phyloP scores from a whole-genome alignment of 2,329 filamentous ascomycete genomes.

The Pyrenophora graminea region DNA sequence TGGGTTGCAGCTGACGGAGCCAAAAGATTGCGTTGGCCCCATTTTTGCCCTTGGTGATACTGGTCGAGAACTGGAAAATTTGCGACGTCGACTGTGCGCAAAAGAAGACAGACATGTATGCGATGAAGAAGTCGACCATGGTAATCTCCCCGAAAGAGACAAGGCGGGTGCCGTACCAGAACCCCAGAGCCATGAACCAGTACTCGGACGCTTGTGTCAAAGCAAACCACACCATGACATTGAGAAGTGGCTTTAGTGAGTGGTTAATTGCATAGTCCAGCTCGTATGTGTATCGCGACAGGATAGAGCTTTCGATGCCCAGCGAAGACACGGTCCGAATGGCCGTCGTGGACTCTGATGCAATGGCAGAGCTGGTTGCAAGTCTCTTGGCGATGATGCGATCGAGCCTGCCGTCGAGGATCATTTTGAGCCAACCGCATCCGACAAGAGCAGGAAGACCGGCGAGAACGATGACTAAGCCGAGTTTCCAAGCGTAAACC shows the following conservation, averaged over 20 bases:
- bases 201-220: constrained; percentile 81
- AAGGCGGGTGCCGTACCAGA: constrained; percentile 63
- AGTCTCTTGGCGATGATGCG: constrained; percentile 61
- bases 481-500: constrained; percentile 20
- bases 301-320: constrained; percentile 66
- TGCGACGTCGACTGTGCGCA: constrained; percentile 40
- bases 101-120: constrained; percentile 1
- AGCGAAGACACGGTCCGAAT: constrained; percentile 89
- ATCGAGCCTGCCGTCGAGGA: constrained; percentile 57
- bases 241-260: constrained; percentile 14
- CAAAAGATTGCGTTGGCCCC: constrained; percentile 63
- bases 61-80: constrained; percentile 10
- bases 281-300: constrained; percentile 68
- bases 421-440: constrained; percentile 75
- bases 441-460: constrained; percentile 11
- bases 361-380: constrained; percentile 69
- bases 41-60: constrained; percentile 91
- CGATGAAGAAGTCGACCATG: constrained; percentile 72
- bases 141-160: constrained; percentile 55
- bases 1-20: constrained; percentile 41
- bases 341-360: constrained; percentile 41
- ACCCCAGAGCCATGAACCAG: constrained; percentile 76
- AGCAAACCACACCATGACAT: constrained; percentile 66
- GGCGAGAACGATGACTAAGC: constrained; percentile 8
- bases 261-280: constrained; percentile 56